Evolutionary conservation across 257 asterid genomes (phyloP), one percentile per base, ranked within the genome.

Genomic region (Fraxinus excelsior): DNA sequence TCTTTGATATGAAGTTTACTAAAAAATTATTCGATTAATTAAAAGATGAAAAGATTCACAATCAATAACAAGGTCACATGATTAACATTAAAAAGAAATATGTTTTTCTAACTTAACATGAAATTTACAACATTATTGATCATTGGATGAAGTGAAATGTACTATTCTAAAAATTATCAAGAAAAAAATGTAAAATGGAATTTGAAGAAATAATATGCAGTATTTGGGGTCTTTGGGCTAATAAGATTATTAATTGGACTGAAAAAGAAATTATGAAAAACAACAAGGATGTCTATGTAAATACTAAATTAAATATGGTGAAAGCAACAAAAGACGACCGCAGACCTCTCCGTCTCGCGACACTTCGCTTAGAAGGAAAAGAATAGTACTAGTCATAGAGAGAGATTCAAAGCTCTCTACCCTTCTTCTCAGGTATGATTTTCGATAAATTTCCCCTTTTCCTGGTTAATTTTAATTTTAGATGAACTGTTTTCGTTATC

Each of bases 371-470:
- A 72, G 77, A 77, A 76, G 80, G 67, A 51, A 79, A 75, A 46
- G 75, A 26, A 14, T 51, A 44, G 73, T 18, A 32, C 6, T 53
- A 44, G 73, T 46, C 29, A 60, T 40, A 68, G 72, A 32, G 76
- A 76, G 78, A 68, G 78, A 82, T 72, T 28, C 25, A 53, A 28
- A 69, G 66, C 71, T 82, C 69, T 80, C 72, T 64, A 16, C 82
- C 74, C 68, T 68, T 66, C 78, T 10, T 58, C 44, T 32, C 80
- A 53, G 93, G 91, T 89, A 85, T 9, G 84, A 56, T 70, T 67
- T 74, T 62, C 34, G 18, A 26, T 9, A 11, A 25, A 62, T 9
- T 51, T n/a, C 38, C 69, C 65, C 8, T 35, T 34, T 14, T 31
- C 3, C 16, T n/a, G 12, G 7, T 56, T 26, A 14, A 19, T 49